These are phyloP conservation scores for Dentipellis sp. DNA, from an alignment of 768 basidiomycete genomes.

Conservation along the genomic window DNA sequence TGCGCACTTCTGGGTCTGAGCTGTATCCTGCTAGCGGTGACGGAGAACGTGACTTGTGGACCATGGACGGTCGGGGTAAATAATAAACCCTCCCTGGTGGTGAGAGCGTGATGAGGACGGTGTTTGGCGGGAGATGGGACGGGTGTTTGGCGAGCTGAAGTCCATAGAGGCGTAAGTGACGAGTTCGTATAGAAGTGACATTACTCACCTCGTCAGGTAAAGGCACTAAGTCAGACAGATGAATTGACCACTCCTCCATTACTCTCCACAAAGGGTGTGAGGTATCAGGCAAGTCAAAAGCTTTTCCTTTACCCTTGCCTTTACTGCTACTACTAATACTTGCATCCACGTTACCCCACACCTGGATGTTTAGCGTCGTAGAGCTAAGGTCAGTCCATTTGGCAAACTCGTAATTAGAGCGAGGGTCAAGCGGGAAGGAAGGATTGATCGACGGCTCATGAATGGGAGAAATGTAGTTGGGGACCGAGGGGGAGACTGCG, in stretches of 20 bases:
- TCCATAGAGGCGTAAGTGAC: background rate
- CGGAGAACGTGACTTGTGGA: constrained; percentile 29
- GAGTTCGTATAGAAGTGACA: constrained; percentile 7
- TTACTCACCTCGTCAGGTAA: constrained; percentile 53
- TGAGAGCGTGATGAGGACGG: constrained; percentile 56
- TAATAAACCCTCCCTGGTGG: constrained; percentile 56
- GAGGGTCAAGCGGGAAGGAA: constrained; percentile 50
- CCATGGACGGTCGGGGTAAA: constrained; percentile 30
- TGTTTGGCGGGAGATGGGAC: constrained; percentile 58
- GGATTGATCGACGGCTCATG: constrained; percentile 85
- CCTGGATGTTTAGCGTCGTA: constrained; percentile 41
- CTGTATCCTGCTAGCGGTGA: constrained; percentile 57
- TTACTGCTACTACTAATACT: background rate
- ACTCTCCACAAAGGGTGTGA: constrained; percentile 44
- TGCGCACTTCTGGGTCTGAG: constrained; percentile 60
- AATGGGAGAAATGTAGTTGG: constrained; percentile 71
- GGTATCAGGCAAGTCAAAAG: constrained; percentile 5
- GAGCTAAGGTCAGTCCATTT: constrained; percentile 45
- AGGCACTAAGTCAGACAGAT: constrained; percentile 46
- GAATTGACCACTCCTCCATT: constrained; percentile 59
- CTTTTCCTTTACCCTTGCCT: constrained; percentile 10
- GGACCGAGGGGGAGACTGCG: constrained; percentile 20
- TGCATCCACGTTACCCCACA: constrained; percentile 39
- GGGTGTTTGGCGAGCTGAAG: constrained; percentile 29
- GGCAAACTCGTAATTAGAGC: constrained; percentile 41